Conservation (phyloP, 768 basidiomycete genomes). For the Termitomyces sp. region DNA sequence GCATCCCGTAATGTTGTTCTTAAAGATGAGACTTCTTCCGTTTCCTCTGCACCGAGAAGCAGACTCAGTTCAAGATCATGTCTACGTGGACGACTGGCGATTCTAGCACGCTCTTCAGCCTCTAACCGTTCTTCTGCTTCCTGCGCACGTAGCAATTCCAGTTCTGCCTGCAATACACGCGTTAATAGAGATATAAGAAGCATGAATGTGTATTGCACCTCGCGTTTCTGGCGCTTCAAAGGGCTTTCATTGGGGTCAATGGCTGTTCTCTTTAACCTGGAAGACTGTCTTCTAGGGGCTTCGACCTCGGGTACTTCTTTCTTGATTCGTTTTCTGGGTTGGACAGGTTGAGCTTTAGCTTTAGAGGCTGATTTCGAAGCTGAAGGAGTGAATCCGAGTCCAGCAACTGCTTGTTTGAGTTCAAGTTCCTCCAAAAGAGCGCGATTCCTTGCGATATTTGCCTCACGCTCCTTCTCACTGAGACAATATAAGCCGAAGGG, state of each 20-base stretch:
- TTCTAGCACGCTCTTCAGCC: conserved; percentile 55
- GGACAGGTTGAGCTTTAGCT: conserved; percentile 54
- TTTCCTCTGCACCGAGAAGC: conserved; percentile 46
- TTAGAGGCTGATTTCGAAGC: conserved; percentile 27
- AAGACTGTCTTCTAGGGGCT: conserved; percentile 59
- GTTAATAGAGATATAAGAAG: not conserved
- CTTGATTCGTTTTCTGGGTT: conserved; percentile 50
- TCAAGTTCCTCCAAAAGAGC: conserved; percentile 69
- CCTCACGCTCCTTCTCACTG: conserved; percentile 68
- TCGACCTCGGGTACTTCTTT: conserved; percentile 37
- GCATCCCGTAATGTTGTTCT: conserved; percentile 37
- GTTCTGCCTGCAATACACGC: conserved; percentile 34
- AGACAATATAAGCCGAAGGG: not conserved
- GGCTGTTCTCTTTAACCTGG: conserved; percentile 45
- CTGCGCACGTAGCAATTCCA: conserved; percentile 39
- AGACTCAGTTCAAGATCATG: conserved; percentile 55
- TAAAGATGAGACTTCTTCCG: conserved; percentile 41
- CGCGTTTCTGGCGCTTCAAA: conserved; percentile 56
- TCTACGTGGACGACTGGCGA: conserved; percentile 64
- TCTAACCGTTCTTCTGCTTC: conserved; percentile 59
- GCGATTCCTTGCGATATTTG: conserved; percentile 77
- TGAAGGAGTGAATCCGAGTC: conserved; percentile 40
- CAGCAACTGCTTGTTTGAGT: conserved; percentile 47
- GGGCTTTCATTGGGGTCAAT: conserved; percentile 62
- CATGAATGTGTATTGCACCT: conserved; percentile 29